Evolutionary conservation across 1,139 yeast species (phyloP).

Genomic region (Casaregolazyma lundiana): DNA sequence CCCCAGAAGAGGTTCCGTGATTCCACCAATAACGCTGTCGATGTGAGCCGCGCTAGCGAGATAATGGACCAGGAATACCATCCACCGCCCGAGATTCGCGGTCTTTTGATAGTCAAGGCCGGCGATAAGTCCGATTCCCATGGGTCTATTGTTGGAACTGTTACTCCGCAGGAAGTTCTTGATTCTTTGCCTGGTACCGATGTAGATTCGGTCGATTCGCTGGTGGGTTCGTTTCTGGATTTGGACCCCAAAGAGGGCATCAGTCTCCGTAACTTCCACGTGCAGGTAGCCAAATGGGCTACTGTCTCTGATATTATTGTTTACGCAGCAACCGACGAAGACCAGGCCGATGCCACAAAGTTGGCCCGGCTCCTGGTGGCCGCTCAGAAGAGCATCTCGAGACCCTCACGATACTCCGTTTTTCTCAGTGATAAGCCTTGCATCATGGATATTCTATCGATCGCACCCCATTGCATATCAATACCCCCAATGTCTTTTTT

Average conservation of each 20-base stretch:
- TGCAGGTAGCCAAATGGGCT: conserved; percentile 69
- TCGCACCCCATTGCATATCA: conserved; percentile 7
- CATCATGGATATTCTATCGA: background rate
- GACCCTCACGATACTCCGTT: conserved; percentile 17
- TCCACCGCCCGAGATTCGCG: conserved; percentile 26
- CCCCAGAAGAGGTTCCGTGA: conserved; percentile 24
- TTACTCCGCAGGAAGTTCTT: conserved; percentile 56
- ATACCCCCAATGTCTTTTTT: conserved; percentile 6
- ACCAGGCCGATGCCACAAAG: conserved; percentile 19
- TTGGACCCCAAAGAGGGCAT: conserved; percentile 61
- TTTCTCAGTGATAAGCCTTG: background rate
- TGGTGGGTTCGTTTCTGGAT: conserved; percentile 25
- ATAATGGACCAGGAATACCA: conserved; percentile 11
- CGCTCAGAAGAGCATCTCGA: conserved; percentile 27
- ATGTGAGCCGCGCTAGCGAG: conserved; percentile 5
- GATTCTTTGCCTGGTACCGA: background rate
- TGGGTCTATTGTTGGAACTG: conserved; percentile 59
- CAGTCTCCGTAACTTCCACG: conserved; percentile 68
- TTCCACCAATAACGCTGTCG: conserved; percentile 10
- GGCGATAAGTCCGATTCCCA: conserved; percentile 35
- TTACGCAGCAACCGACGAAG: conserved; percentile 41
- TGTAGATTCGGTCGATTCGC: background rate
- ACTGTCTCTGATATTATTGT: conserved; percentile 64
- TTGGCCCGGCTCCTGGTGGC: conserved; percentile 22
- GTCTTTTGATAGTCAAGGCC: conserved; percentile 34